phyloP scores from a whole-genome alignment of 129 eudicot genomes.

The Pittosporum tobira region DNA sequence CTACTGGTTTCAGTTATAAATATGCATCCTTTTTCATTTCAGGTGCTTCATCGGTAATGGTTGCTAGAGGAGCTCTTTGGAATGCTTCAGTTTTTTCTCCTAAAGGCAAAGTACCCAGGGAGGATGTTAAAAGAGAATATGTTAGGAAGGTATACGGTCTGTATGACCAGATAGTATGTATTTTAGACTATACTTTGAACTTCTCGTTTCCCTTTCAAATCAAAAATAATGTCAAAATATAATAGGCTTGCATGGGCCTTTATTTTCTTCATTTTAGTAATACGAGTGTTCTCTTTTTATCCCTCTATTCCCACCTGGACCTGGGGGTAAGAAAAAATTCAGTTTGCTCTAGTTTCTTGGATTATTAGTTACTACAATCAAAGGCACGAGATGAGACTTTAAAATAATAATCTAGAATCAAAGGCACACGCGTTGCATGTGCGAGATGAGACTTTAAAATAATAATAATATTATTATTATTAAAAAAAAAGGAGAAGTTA shows the following conservation, averaged over 20 bases:
- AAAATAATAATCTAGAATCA: too few relatives aligned
- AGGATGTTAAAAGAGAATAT: slow-evolving; percentile 69
- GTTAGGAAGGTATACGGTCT: slow-evolving; percentile 67
- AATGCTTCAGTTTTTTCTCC: slow-evolving; percentile 84
- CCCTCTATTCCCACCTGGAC: too few relatives aligned
- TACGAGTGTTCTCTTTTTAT: background rate
- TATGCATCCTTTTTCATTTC: background rate
- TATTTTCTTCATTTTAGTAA: background rate
- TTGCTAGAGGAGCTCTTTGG: slow-evolving; percentile 97
- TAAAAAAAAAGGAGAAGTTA: background rate
- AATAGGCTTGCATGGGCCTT: background rate
- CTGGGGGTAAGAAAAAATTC: too few relatives aligned
- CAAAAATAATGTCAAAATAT: too few relatives aligned
- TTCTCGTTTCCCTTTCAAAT: background rate
- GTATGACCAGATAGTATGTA: too few relatives aligned
- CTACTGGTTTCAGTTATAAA: background rate
- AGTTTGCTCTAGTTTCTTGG: too few relatives aligned
- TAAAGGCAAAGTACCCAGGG: slow-evolving; percentile 52
- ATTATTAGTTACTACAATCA: too few relatives aligned
- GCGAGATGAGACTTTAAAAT: too few relatives aligned
- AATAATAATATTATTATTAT: too few relatives aligned
- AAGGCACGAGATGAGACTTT: too few relatives aligned
- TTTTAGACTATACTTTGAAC: background rate
- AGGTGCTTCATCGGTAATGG: slow-evolving; percentile 91
- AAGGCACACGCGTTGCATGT: too few relatives aligned